Evolutionary conservation across 495 filamentous ascomycete species (phyloP).

Genomic region (Aspergillus steynii): DNA sequence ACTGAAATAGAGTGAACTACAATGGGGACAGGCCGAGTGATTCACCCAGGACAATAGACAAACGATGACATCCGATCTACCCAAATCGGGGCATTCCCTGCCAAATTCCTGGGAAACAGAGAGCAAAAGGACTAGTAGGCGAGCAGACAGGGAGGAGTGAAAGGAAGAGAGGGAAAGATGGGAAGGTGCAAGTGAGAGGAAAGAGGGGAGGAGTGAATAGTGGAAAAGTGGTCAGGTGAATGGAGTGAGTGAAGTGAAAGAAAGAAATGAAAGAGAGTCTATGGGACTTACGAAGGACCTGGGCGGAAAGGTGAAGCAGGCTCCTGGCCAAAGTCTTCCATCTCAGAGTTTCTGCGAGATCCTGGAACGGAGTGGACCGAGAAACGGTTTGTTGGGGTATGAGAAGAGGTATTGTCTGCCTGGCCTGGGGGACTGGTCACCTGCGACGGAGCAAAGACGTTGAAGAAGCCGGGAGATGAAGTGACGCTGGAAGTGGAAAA

Average conservation of each 20-base stretch:
- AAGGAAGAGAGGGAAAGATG: constrained; percentile 10
- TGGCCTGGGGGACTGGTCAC: constrained; percentile 59
- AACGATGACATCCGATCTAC: background rate
- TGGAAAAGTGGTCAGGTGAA: constrained; percentile 15
- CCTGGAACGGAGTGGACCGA: constrained; percentile 80
- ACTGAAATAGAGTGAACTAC: background rate
- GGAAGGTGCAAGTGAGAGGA: constrained; percentile 16
- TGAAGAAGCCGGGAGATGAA: constrained; percentile 75
- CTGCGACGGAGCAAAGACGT: constrained; percentile 70
- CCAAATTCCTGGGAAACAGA: constrained; percentile 13
- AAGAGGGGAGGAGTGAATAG: constrained; percentile 6
- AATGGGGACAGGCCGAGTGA: background rate
- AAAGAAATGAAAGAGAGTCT: constrained; percentile 4
- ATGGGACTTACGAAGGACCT: constrained; percentile 40
- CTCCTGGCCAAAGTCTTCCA: constrained; percentile 43
- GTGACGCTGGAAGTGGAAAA: constrained; percentile 82
- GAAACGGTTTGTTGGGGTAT: constrained; percentile 46
- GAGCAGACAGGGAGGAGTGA: constrained; percentile 9
- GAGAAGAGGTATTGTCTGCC: constrained; percentile 43
- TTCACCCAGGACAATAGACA: background rate
- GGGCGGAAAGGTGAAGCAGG: constrained; percentile 36
- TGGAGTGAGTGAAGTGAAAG: background rate
- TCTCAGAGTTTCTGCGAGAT: constrained; percentile 67
- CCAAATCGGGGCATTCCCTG: too few relatives aligned
- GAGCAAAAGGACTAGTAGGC: constrained; percentile 1